Conservation (phyloP, 805 yeast genomes). For the Ogataea angusta region DNA sequence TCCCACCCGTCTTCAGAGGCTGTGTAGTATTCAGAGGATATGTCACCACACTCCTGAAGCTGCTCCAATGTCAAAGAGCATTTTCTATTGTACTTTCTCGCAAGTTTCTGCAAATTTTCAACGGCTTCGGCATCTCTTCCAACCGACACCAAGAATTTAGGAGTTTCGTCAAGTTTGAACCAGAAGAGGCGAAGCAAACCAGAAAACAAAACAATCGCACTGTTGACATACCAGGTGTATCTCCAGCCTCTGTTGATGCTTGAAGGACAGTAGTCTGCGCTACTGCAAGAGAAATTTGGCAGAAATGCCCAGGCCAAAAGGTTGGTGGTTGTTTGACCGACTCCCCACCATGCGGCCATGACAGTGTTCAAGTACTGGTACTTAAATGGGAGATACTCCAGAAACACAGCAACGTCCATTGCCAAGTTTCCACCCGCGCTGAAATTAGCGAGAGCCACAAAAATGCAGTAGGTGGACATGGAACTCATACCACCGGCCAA, state of each 20-base stretch:
- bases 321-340: slow-evolving; percentile 55
- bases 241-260: slow-evolving; percentile 58
- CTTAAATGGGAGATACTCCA: slow-evolving; percentile 47
- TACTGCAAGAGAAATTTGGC: slow-evolving; percentile 40
- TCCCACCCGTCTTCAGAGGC: slow-evolving; percentile 24
- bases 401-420: slow-evolving; percentile 45
- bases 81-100: slow-evolving; percentile 42
- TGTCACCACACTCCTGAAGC: slow-evolving; percentile 42
- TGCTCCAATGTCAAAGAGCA: slow-evolving; percentile 45
- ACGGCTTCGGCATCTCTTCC: slow-evolving; percentile 51
- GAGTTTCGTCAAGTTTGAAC: slow-evolving; percentile 49
- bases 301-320: slow-evolving; percentile 56
- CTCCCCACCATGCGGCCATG: slow-evolving; percentile 58
- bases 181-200: slow-evolving; percentile 47
- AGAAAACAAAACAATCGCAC: slow-evolving; percentile 48
- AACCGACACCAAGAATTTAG: slow-evolving; percentile 49
- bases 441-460: slow-evolving; percentile 38
- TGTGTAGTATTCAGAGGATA: slow-evolving; percentile 26
- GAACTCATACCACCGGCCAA: slow-evolving; percentile 45
- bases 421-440: slow-evolving; percentile 53
- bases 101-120: slow-evolving; percentile 41
- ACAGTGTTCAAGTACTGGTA: slow-evolving; percentile 48
- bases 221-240: slow-evolving; percentile 51
- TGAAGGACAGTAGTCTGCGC: slow-evolving; percentile 44
- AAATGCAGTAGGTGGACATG: slow-evolving; percentile 43